Base-by-base conservation (phyloP, 257 asterid genomes). In the Verbascum thapsus region DNA sequence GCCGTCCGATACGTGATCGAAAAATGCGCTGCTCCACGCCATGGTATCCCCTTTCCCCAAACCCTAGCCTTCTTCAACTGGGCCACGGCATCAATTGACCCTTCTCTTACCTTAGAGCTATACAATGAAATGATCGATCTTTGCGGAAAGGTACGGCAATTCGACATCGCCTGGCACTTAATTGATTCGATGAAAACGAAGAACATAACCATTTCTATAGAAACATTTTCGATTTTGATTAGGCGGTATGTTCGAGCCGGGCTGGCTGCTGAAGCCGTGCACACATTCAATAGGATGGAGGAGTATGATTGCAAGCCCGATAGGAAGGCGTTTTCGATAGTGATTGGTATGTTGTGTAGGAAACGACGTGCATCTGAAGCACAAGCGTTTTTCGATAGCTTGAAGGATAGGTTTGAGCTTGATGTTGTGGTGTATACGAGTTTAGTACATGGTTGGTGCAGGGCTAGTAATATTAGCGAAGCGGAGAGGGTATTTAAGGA, bases 41-140 rank as follows among this genome's bases (percentile, higher is more conserved):
- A 82, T 68, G 99, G 99, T 0, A 85, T 82, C 4, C 99, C 99
- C 1, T 89, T 87, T 40, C 59, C 77, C 32, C 97, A 92, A 58
- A 71, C 90, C 35, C 80, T 92, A 39, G 88, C 96, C 38, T 89
- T 92, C 77, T 92, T 92, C 90, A 89, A 89, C 39, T 92, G 96
- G 96, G 89, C 86, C 10, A 53, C 51, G 10, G 53, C 79, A 35
- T 48, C 54, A 26, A 5, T 51, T 32, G 61, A 39, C 16, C 40
- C 51, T 41, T 37, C 76, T 5, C 61, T 41, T 37, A 13, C 55
- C 6, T 53, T 60, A 51, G 87, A 81, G 13, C 57, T 77, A 10
- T 87, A 75, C 75, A 75, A 82, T 15, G 89, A 87, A 69, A 77
- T 89, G 83, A 82, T 92, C 53, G 95, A 83, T 50, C 82, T 89